Base-by-base conservation (phyloP, 768 basidiomycete species). In the Grammothele lineata region DNA sequence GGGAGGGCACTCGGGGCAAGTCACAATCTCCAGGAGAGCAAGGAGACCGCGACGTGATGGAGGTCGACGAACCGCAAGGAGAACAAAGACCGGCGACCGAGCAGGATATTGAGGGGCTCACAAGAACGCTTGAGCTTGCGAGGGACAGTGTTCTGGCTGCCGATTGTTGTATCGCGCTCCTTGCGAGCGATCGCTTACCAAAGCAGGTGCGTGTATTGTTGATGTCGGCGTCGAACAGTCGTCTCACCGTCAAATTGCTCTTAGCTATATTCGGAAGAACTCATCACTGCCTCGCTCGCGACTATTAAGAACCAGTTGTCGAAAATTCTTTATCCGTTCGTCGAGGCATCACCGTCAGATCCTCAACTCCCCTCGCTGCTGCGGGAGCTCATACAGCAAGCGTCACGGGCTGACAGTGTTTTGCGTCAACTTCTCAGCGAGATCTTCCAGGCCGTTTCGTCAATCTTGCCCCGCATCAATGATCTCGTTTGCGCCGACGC, bases 241-340 rank as follows among this genome's bases (percentile, higher is more conserved):
- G 14, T 30, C 32, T 22, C 23, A 36, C 4, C 3, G 22, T 21
- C 7, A 17, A 30, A 9, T 21, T 36, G 1, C 30, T 19, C 22
- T 17, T 26, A 94, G 87, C 70, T 97, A 8, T 95, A 95, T 64
- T 96, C 95, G 0, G 92, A 97, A 63, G 96, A 99, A 61, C 73
- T 93, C 10, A 90, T 99, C 51, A 83, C 83, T 0, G 70, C 77
- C 0, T 91, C 92, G 66, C 71, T 97, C 15, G 71, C 68, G 35
- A 72, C 84, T 0, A 75, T 92, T 51, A 93, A 94, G 62, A 87
- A 85, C 51, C 84, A 85, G 47, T 77, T 96, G 24, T 80, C 80
- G 1, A 80, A 80, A 59, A 73, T 90, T 37, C 72, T 97, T 11
- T 94, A 90, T 59, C 92, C 90, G 0, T 89, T 93, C 53, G 80